These are phyloP conservation scores for Discostella stelligeroides DNA, from an alignment of 108 stramenopile species.

Conservation along the genomic window DNA sequence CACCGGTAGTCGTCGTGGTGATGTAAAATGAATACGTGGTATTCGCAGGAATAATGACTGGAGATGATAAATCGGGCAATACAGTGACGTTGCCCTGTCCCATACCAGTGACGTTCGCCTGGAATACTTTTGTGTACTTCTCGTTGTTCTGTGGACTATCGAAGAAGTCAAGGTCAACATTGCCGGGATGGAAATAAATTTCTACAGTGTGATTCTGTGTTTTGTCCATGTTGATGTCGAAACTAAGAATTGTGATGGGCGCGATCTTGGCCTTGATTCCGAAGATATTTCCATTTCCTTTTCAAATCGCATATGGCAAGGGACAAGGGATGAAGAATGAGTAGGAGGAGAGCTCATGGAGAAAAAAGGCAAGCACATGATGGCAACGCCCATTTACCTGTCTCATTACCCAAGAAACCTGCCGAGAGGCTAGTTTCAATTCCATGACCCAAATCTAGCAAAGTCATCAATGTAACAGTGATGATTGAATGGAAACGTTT, in stretches of 20 bases:
- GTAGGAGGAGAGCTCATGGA: too few relatives aligned
- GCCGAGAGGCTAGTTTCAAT: background rate
- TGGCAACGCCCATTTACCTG: too few relatives aligned
- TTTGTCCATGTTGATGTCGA: conserved; percentile 30
- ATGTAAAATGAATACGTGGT: conserved; percentile 36
- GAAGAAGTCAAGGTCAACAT: conserved; percentile 11
- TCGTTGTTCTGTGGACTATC: background rate
- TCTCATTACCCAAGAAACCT: background rate
- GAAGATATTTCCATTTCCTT: conserved; percentile 32
- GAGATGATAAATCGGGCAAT: conserved; percentile 17
- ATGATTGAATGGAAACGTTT: too few relatives aligned
- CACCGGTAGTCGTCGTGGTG: too few relatives aligned
- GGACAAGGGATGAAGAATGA: too few relatives aligned
- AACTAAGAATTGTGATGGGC: conserved; percentile 6
- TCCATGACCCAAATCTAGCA: background rate
- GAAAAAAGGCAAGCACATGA: too few relatives aligned
- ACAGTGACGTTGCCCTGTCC: conserved; percentile 17
- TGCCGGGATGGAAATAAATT: conserved; percentile 27
- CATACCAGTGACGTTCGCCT: conserved; percentile 1
- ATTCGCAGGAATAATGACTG: conserved; percentile 29
- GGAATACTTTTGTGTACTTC: conserved; percentile 11
- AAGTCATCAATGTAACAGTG: too few relatives aligned
- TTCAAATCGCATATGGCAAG: too few relatives aligned
- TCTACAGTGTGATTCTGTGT: conserved; percentile 7
- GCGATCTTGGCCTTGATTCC: conserved; percentile 21